These are phyloP conservation scores for Aspergillus costaricaensis DNA, from an alignment of 2,329 filamentous ascomycete genomes.

Conservation along the genomic window DNA sequence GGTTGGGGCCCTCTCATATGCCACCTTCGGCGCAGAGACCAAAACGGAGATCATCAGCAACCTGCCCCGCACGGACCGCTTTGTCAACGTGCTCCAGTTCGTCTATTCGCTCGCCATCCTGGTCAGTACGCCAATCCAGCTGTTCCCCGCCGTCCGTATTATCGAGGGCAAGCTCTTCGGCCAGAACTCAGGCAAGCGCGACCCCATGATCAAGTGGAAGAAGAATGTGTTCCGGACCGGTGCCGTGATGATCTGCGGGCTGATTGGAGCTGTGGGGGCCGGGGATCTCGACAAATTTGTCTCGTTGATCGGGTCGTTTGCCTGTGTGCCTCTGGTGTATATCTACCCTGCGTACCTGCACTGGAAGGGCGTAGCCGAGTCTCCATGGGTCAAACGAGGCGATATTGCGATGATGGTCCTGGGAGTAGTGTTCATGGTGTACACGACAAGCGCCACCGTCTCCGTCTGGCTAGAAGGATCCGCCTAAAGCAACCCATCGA, in stretches of 20 bases:
- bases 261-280: slow-evolving; percentile 84
- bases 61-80: slow-evolving; percentile 84
- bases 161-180: slow-evolving; percentile 90
- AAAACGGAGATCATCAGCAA: slow-evolving; percentile 95
- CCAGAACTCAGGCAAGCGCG: slow-evolving; percentile 85
- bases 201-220: slow-evolving; percentile 97
- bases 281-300: slow-evolving; percentile 96
- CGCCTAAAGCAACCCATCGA: neutral
- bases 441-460: slow-evolving; percentile 67
- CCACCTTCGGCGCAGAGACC: slow-evolving; percentile 87
- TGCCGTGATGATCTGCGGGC: slow-evolving; percentile 79
- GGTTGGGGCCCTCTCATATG: slow-evolving; percentile 90
- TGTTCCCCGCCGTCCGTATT: slow-evolving; percentile 95
- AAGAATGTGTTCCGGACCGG: slow-evolving; percentile 94
- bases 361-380: slow-evolving; percentile 65
- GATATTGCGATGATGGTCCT: slow-evolving; percentile 66
- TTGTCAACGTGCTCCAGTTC: slow-evolving; percentile 93
- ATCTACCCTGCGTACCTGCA: slow-evolving; percentile 85
- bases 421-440: slow-evolving; percentile 68
- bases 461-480: slow-evolving; percentile 25
- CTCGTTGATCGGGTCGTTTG: slow-evolving; percentile 89
- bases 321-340: slow-evolving; percentile 91
- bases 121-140: slow-evolving; percentile 87
- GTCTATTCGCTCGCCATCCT: slow-evolving; percentile 91
- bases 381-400: slow-evolving; percentile 55